phyloP scores from a whole-genome alignment of 108 stramenopile species.

The Nitzschia sp. region DNA sequence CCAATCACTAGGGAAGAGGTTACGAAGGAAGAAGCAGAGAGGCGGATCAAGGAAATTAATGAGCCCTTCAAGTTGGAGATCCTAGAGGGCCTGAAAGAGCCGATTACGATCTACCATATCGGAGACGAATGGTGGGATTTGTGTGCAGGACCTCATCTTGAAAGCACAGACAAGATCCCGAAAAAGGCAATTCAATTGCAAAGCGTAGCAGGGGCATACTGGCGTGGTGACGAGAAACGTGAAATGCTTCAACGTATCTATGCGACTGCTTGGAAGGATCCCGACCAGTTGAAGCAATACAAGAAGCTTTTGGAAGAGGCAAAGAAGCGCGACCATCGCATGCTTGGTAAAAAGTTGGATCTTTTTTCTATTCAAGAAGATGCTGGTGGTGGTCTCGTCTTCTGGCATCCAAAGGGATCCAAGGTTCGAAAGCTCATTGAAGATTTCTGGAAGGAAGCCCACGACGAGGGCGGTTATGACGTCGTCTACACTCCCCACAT shows the following conservation, averaged over 20 bases:
- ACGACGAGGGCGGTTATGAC: conserved; percentile 86
- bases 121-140: conserved; percentile 98
- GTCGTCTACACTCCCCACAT: conserved; percentile 98
- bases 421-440: conserved; percentile 88
- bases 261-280: conserved; percentile 94
- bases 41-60: conserved; percentile 73
- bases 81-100: conserved; percentile 89
- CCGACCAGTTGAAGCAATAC: conserved; percentile 80
- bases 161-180: conserved; percentile 80
- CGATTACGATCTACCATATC: conserved; percentile 95
- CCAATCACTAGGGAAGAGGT: conserved; percentile 92
- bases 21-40: conserved; percentile 84
- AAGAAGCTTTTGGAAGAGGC: conserved; percentile 94
- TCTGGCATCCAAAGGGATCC: conserved; percentile 95
- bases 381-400: conserved; percentile 78
- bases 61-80: conserved; percentile 98
- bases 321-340: conserved; percentile 96
- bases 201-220: conserved; percentile 97
- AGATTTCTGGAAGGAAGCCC: conserved; percentile 92
- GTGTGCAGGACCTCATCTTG: conserved; percentile 97
- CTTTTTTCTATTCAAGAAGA: conserved; percentile 95
- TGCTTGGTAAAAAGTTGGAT: conserved; percentile 93
- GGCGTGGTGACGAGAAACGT: conserved; percentile 97
- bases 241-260: conserved; percentile 95
- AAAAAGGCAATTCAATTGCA: conserved; percentile 85